A percentile compares a stretch with the other conserved stretches of the same genome.
These are phyloP conservation scores for Candida stauntonica DNA, from an alignment of 805 yeast species.

Conservation along the genomic window DNA sequence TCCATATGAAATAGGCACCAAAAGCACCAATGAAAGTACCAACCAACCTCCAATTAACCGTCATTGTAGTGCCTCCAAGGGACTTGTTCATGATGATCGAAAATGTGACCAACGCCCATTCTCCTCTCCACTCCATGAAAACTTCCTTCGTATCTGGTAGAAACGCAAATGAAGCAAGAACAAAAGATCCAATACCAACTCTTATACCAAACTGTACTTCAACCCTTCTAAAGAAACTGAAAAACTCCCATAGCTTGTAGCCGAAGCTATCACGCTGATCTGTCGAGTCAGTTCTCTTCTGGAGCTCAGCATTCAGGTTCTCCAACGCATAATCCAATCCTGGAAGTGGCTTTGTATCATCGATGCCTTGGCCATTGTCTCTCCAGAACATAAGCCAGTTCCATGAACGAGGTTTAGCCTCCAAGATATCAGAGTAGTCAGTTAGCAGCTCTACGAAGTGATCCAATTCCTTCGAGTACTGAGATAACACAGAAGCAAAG, in stretches of 20 bases:
- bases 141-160: constrained; percentile 46
- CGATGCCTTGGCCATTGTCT: constrained; percentile 1
- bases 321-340: constrained; percentile 16
- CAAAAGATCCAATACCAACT: constrained; percentile 73
- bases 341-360: constrained; percentile 6
- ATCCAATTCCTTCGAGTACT: constrained; percentile 55
- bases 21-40: constrained; percentile 75
- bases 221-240: constrained; percentile 50
- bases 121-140: constrained; percentile 69
- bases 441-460: constrained; percentile 42
- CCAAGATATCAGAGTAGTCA: constrained; percentile 30
- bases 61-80: constrained; percentile 78
- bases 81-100: constrained; percentile 83
- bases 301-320: constrained; percentile 21
- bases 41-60: constrained; percentile 65
- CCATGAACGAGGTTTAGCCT: constrained; percentile 32
- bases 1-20: constrained; percentile 59
- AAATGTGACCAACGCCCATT: constrained; percentile 81
- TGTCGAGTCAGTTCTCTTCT: constrained; percentile 18
- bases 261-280: constrained; percentile 19
- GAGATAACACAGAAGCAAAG: constrained; percentile 60
- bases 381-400: constrained; percentile 54
- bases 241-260: constrained; percentile 43
- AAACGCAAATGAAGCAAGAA: constrained; percentile 64
- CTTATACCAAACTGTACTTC: constrained; percentile 77